Evolutionary conservation across 1,284 basidiomycete species (phyloP).

Genomic region (Pyrrhoderma lamaoense): DNA sequence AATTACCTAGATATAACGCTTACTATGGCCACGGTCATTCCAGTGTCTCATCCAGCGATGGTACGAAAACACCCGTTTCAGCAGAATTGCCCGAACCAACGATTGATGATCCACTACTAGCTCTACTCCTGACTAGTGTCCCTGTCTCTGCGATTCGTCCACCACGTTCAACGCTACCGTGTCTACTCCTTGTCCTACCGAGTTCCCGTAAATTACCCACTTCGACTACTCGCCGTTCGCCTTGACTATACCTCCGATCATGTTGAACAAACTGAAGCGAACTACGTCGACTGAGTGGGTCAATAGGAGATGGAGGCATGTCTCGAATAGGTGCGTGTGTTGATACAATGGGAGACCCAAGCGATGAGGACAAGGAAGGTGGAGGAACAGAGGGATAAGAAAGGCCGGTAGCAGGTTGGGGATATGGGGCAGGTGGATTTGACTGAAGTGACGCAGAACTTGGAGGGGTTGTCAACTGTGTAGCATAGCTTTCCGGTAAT

Average conservation of each 20-base stretch:
- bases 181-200: conserved; percentile 36
- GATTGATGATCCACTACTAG: conserved; percentile 19
- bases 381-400: conserved; percentile 63
- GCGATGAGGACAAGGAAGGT: conserved; percentile 58
- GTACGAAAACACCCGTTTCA: conserved; percentile 8
- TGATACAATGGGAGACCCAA: conserved; percentile 52
- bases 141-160: conserved; percentile 61
- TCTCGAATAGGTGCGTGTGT: conserved; percentile 36
- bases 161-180: conserved; percentile 53
- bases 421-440: conserved; percentile 30
- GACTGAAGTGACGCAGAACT: conserved; percentile 47
- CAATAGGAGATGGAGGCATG: conserved; percentile 23
- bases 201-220: conserved; percentile 32
- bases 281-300: conserved; percentile 38
- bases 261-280: conserved; percentile 29
- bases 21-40: not conserved
- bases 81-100: not conserved
- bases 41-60: conserved; percentile 16
- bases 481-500: conserved; percentile 47
- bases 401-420: conserved; percentile 25
- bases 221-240: conserved; percentile 37
- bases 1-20: too few relatives aligned
- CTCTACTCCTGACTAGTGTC: conserved; percentile 42
- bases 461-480: conserved; percentile 58
- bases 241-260: conserved; percentile 31